Evolutionary conservation across 1,284 basidiomycete genomes (phyloP).

Genomic region (Ustilago loliicola): DNA sequence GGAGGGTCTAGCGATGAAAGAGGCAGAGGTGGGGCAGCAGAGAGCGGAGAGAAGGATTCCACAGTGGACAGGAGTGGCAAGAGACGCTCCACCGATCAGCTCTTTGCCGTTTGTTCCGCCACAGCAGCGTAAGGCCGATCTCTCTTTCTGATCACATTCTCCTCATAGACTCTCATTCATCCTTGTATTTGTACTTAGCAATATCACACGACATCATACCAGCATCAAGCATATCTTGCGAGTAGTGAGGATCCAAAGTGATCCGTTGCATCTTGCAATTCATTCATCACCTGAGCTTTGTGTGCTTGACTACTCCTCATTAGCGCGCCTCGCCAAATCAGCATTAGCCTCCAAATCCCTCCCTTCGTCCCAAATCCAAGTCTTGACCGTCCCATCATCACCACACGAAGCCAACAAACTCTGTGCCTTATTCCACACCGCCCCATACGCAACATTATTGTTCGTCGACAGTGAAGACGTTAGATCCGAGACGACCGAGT

Average conservation of each 20-base stretch:
- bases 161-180: not conserved
- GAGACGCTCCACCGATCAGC: slow-evolving; percentile 35
- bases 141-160: slow-evolving; percentile 22
- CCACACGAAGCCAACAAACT: slow-evolving; percentile 71
- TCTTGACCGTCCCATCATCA: slow-evolving; percentile 72
- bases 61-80: slow-evolving; percentile 53
- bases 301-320: slow-evolving; percentile 14
- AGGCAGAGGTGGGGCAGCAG: not conserved
- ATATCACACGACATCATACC: slow-evolving; percentile 14
- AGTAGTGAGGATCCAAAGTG: not conserved
- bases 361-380: slow-evolving; percentile 70
- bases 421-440: slow-evolving; percentile 71
- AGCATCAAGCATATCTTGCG: not conserved
- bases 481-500: slow-evolving; percentile 30
- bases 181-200: slow-evolving; percentile 33
- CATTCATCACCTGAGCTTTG: not conserved
- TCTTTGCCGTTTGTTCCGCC: slow-evolving; percentile 34
- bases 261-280: slow-evolving; percentile 2
- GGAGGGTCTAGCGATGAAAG: not conserved
- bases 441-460: slow-evolving; percentile 71
- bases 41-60: slow-evolving; percentile 54
- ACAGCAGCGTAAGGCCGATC: slow-evolving; percentile 22
- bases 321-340: slow-evolving; percentile 30
- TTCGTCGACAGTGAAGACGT: slow-evolving; percentile 42
- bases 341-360: slow-evolving; percentile 39